Conservation (phyloP, 371 early-diverging fungal genomes). For the Cokeromyces recurvatus region DNA sequence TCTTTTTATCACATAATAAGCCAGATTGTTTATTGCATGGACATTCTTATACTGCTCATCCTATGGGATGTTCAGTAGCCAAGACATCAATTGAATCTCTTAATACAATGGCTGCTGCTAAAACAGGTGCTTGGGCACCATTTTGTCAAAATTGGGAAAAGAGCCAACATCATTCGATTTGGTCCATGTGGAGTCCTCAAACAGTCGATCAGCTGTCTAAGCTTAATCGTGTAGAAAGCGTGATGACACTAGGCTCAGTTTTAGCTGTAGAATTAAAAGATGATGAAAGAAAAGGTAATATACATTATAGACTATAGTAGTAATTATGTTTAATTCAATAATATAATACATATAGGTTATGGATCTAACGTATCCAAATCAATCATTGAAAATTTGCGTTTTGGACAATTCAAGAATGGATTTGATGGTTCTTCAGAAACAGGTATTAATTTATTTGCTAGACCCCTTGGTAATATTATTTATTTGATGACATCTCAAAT, state of each 20-base stretch:
- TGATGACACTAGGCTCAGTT: conserved; percentile 69
- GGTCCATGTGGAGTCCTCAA: conserved; percentile 57
- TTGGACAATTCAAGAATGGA: conserved; percentile 26
- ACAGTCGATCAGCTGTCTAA: conserved; percentile 50
- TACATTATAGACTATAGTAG: too few species aligned
- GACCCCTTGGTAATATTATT: conserved; percentile 76
- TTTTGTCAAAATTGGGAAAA: conserved; percentile 43
- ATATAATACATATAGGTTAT: conserved; percentile 42
- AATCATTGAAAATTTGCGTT: conserved; percentile 45
- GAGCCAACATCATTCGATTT: conserved; percentile 15
- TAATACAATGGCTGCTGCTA: conserved; percentile 33
- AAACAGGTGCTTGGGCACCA: conserved; percentile 17
- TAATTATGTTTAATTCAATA: neutral
- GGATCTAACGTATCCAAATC: conserved; percentile 46
- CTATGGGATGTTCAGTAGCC: conserved; percentile 78
- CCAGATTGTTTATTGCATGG: conserved; percentile 76
- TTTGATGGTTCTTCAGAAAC: conserved; percentile 25
- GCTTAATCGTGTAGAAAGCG: conserved; percentile 60
- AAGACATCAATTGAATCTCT: conserved; percentile 53
- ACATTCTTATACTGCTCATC: conserved; percentile 85
- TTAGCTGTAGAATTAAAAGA: conserved; percentile 67
- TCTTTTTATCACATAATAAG: conserved; percentile 63
- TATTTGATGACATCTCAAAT: conserved; percentile 73
- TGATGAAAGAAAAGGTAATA: conserved; percentile 33
- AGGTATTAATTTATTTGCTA: conserved; percentile 50